A percentile compares a stretch with the other conserved stretches of the same genome.
Conservation (phyloP, 257 asterid genomes). For the Eucommia ulmoides region DNA sequence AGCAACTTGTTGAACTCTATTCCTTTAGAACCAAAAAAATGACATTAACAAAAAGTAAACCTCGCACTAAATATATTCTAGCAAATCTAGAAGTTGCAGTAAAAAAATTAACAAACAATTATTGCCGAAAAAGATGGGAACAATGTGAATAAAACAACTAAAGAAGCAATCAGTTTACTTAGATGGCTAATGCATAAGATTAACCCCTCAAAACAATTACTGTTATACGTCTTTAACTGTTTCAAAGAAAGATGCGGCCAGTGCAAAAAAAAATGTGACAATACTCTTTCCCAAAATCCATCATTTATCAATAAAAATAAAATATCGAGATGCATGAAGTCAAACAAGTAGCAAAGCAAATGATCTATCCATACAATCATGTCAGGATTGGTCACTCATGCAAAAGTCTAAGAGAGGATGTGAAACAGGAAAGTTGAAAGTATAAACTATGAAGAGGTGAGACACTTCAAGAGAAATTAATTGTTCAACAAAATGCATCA, state of each 20-base stretch:
- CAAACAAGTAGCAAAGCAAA: too few relatives aligned
- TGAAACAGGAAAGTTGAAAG: background rate
- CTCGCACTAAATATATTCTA: constrained; percentile 1
- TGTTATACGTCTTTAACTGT: too few relatives aligned
- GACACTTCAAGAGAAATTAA: background rate
- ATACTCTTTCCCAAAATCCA: too few relatives aligned
- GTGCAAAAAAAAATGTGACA: too few relatives aligned
- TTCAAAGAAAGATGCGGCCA: too few relatives aligned
- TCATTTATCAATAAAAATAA: too few relatives aligned
- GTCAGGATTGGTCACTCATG: background rate
- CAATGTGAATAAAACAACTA: background rate
- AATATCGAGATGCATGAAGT: too few relatives aligned
- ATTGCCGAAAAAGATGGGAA: background rate
- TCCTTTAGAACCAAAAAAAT: constrained; percentile 37
- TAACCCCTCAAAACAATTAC: too few relatives aligned
- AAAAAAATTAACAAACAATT: background rate
- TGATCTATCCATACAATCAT: too few relatives aligned
- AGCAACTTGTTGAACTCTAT: constrained; percentile 81
- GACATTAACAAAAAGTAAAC: too few relatives aligned
- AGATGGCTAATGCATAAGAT: too few relatives aligned
- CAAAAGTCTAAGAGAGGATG: background rate
- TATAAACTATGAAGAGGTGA: background rate
- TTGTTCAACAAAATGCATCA: too few relatives aligned
- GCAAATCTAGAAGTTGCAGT: background rate
- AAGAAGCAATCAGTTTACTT: background rate